Base-by-base conservation (phyloP, 2,329 filamentous ascomycete species). In the Penicillium sp. region DNA sequence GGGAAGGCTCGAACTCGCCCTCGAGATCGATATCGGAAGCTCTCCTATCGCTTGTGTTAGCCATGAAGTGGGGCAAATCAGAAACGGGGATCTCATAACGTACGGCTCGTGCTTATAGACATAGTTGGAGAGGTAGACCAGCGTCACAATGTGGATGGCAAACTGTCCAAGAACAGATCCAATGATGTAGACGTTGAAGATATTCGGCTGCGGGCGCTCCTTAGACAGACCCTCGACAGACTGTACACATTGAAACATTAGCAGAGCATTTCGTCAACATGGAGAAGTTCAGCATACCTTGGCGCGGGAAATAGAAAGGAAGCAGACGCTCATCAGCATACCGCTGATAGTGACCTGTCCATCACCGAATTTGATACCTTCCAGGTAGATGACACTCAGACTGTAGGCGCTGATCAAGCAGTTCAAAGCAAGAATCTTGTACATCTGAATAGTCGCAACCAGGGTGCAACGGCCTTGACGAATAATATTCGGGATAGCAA, bases 251-350 rank as follows among this genome's bases (percentile, higher is more conserved):
- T 2, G 14, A 14, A 43, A 14, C 10, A 48, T 68, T 56, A 65
- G 58, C 37, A 62, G 40, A 8, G 20, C 11, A 14, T 34, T 14
- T 13, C 9, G 18, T 13, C 13, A 40, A n/a, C 14, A 22, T 20
- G 16, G 13, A 14, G n/a, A 16, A 38, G 10, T 16, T 18, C 4
- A 22, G 52, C 76, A 62, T 77, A 85, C 83, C 80, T 92, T 94
- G 38, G 94, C 94, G 58, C 94, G 89, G n/a, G 94, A 97, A 69
- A 99, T 97, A 59, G 92, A 97, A 68, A 99, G 79, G 83, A 99
- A 99, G 79, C 94, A 99, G 49, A 99, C 94, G 68, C 92, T 97
- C 94, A 99, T 97, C 74, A 99, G 87, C 90, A 99, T 97, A 66
- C 94, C 94, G 66, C 92, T 97, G 69, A 99, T 97, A 16, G 94